phyloP scores from a whole-genome alignment of 805 yeast species.

The Lachancea lanzarotensis region DNA sequence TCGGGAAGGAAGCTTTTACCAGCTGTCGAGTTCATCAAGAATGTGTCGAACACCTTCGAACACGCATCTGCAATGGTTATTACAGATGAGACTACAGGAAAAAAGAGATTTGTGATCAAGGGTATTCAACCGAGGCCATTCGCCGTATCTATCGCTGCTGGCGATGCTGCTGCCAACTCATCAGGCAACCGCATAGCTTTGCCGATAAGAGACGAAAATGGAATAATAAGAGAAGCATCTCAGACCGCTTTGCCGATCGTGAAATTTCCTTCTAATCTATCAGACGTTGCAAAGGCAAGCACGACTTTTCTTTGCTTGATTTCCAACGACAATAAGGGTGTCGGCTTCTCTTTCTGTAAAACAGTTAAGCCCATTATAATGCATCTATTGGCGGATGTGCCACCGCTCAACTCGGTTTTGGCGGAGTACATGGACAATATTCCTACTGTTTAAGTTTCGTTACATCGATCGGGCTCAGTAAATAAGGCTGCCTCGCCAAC shows the following conservation, averaged over 20 bases:
- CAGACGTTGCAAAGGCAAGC: slow-evolving; percentile 31
- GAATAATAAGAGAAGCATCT: slow-evolving; percentile 1
- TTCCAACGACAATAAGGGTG: slow-evolving; percentile 28
- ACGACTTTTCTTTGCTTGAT: slow-evolving; percentile 29
- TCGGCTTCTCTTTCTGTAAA: slow-evolving; percentile 25
- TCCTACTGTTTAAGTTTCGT: neutral
- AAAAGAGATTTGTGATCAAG: slow-evolving; percentile 80
- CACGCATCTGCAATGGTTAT: slow-evolving; percentile 92
- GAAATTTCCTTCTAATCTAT: slow-evolving; percentile 24
- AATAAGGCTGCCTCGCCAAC: too few species aligned
- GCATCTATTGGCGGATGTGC: slow-evolving; percentile 29
- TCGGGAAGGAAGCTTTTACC: slow-evolving; percentile 64
- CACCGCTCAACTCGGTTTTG: slow-evolving; percentile 27
- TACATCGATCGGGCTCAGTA: too few species aligned
- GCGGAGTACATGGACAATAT: slow-evolving; percentile 30
- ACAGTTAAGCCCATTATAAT: slow-evolving; percentile 26
- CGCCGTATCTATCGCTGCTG: slow-evolving; percentile 44
- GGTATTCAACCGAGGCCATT: slow-evolving; percentile 83
- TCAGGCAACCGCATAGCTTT: neutral
- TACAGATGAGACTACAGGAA: slow-evolving; percentile 51
- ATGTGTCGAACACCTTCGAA: slow-evolving; percentile 83
- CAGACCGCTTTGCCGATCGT: slow-evolving; percentile 26
- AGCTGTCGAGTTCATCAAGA: slow-evolving; percentile 94
- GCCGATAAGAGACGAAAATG: neutral
- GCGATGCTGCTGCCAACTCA: slow-evolving; percentile 34